Evolutionary conservation across 2,329 filamentous ascomycete species (phyloP), one percentile per base, ranked within the genome.

Genomic region (Diplodia corticola): DNA sequence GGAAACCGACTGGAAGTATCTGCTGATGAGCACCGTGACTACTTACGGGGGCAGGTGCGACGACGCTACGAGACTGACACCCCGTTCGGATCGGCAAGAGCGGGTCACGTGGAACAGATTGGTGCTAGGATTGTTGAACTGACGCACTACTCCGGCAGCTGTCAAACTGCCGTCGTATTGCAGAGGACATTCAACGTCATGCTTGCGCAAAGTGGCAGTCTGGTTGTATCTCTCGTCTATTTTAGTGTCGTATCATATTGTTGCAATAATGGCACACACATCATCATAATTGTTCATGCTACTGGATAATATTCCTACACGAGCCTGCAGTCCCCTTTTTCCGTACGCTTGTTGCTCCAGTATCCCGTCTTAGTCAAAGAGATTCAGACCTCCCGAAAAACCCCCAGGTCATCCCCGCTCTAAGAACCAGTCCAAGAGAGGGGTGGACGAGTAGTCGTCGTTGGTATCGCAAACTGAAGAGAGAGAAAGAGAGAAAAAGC

Each of bases 391-490:
- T 30, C 57, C 55, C 40, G 44, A 49, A 61, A 49, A 44, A 33
- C 17, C 44, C 57, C 44, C 10, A 35, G 28, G 48, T 28, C 40
- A 30, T 61, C 44, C 57, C 57, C 28, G n/a, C 48, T 22, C 44
- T 49, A 49, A 40, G 57, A 49, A 20, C 44, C 44, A 61, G 57
- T 49, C 57, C 24, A n/a, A 5, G 57, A 61, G 20, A 49, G 20
- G 57, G 44, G 44, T 4, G 10, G 10, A 12, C 9, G 26, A 15
- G 22, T 2, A 33, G 57, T 49, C 26, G 28, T 35, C n/a, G n/a
- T 61, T 61, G 57, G 57, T 61, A 61, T 61, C 57, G 57, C 44
- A 61, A 49, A 49, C 17, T 20, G 44, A 61, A 61, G 55, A 59
- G 35, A 59, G 40, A 61, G 57, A 61, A 44, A 61, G 55, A 59